A percentile compares a stretch with the other conserved stretches of the same genome.
phyloP scores from a whole-genome alignment of 2,329 filamentous ascomycete species.

The Arthrobotrys sphaeroides region DNA sequence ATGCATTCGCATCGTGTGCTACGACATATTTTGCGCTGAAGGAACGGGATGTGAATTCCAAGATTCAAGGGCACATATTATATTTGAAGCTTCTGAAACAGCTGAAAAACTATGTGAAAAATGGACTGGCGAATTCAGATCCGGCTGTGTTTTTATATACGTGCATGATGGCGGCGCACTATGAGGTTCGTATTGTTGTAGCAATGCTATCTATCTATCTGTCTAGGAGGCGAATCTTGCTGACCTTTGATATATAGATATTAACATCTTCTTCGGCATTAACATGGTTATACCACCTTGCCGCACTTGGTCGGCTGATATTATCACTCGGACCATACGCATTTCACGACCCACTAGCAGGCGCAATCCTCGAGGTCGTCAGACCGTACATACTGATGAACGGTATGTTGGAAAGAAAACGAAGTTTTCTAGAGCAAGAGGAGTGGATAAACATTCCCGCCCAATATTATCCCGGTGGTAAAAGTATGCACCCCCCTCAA shows the following conservation, averaged over 20 bases:
- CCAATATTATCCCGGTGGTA: conserved; percentile 46
- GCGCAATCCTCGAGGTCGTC: conserved; percentile 47
- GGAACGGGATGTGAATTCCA: conserved; percentile 40
- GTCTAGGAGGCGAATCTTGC: not conserved
- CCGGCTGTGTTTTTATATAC: conserved; percentile 51
- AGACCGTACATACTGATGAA: conserved; percentile 49
- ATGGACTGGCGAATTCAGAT: conserved; percentile 46
- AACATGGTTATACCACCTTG: conserved; percentile 47
- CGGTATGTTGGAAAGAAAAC: conserved; percentile 36
- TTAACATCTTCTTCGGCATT: conserved; percentile 33
- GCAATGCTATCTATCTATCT: not conserved
- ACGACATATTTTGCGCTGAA: conserved; percentile 50
- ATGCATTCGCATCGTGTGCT: conserved; percentile 43
- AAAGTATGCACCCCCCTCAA: conserved; percentile 21
- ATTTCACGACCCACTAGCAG: conserved; percentile 44
- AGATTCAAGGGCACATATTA: conserved; percentile 47
- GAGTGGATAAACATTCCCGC: conserved; percentile 47
- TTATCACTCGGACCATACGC: conserved; percentile 37
- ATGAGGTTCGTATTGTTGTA: conserved; percentile 28
- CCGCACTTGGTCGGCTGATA: conserved; percentile 41
- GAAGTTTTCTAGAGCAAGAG: conserved; percentile 31
- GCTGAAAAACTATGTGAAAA: conserved; percentile 48
- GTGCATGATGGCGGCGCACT: conserved; percentile 52
- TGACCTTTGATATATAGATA: conserved; percentile 9
- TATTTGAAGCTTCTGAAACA: conserved; percentile 44